Base-by-base conservation (phyloP, 257 asterid species). In the Plectranthus barbatus region DNA sequence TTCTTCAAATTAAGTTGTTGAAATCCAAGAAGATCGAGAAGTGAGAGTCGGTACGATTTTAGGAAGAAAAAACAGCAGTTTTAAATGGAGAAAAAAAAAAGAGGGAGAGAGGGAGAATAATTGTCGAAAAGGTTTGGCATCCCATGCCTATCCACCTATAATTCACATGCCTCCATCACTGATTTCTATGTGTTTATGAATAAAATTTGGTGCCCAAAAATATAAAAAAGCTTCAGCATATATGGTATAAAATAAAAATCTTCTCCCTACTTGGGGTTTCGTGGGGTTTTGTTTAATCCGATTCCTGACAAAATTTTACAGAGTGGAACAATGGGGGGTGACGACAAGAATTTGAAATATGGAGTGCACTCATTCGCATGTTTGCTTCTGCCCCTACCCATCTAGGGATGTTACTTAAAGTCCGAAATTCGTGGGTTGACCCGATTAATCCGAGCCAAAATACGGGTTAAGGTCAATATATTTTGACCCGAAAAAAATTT, bases 111-210 rank as follows among this genome's bases (percentile, higher is more conserved):
- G 37, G 34, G 62, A 73, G 86, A 76, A 82, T 86, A 77, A 81
- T 73, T 77, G 89, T 75, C 72, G 74, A 36, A 67, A 26, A 78
- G 75, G 77, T 51, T 66, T 62, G 80, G 77, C 68, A 63, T 78
- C 87, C 95, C 92, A 87, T 87, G 82, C 87, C 79, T 73, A 59
- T 75, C 72, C 85, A 80, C 76, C 86, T 70, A 73, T 26, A 74
- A 20, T 51, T 85, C 87, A 85, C 94, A 77, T 85, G 87, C 73
- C 75, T 12, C 72, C 8, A 59, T 71, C 84, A 72, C 80, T 42
- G 11, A 61, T 62, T 76, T 76, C 76, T 14, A 73, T 67, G 76
- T 40, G 2, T 18, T 7, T 11, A 26, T 26, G 5, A 26, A 26
- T 26, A 26, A 26, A 26, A 26, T 26, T 26, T 26, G 3, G 31